Evolutionary conservation across 2,329 filamentous ascomycete species (phyloP), one percentile per base, ranked within the genome.

Genomic region (Lecanicillium sp.): DNA sequence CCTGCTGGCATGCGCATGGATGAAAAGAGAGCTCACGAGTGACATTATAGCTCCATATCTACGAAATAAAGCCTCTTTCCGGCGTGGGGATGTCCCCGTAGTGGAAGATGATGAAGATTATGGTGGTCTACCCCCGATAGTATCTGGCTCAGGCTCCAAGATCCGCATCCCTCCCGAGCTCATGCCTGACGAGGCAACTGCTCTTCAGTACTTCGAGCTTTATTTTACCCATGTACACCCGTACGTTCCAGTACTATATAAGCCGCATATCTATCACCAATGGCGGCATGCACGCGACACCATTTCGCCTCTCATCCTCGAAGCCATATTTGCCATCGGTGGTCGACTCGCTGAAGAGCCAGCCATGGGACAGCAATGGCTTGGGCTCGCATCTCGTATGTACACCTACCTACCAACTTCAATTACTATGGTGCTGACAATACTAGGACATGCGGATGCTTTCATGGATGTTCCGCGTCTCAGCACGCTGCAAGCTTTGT

Each of bases 191-290:
- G 89, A 96, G 26, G 83, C 88, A 37, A 87, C 87, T 29, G 84
- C 84, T 4, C 71, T 90, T 60, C 79, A 86, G 29, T 95, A 93
- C 62, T 95, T 97, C 62, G 83, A 93, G 32, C 85, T 95, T 36
- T 97, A 89, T 63, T 97, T 97, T 65, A 73, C 77, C 27, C 84
- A 96, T 56, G 86, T 96, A 26, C 93, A 97, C 60, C 90, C 90
- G 0, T 97, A 95, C 57, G 83, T 94, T 2, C 91, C 91, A 0
- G 89, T 97, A 3, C 71, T 97, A 45, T 90, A 93, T 67, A 87
- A 88, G 59, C 71, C 78, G 2, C 74, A 84, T 32, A 87, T 97
- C 58, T 95, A 93, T 60, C 83, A 89, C 36, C 90, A 96, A 67
- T 97, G 91, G 91, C 82, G 86, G 49, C 83, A 80, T 14, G 84